Conservation (phyloP, 163 green algal species). For the Scenedesmus sp. region DNA sequence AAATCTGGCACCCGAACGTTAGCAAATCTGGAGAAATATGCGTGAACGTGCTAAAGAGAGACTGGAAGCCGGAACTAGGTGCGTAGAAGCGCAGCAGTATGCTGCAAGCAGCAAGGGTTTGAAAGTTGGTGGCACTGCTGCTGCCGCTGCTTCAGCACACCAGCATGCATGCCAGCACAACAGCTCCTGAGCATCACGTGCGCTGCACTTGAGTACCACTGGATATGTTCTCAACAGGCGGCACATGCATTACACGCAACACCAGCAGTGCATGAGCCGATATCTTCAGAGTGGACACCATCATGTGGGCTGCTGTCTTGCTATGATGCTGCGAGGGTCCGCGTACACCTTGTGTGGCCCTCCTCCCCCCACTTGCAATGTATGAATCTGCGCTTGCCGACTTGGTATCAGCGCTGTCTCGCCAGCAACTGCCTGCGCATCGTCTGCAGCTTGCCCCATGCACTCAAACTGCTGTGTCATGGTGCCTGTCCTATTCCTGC, state of each 20-base stretch:
- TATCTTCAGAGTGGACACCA: background rate
- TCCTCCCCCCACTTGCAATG: no score
- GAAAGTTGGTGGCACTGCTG: background rate
- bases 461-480: background rate
- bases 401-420: background rate
- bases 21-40: constrained; percentile 96
- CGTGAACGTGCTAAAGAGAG: constrained; percentile 98
- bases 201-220: background rate
- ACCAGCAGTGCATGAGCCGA: background rate
- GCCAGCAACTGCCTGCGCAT: background rate
- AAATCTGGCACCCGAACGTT: constrained; percentile 96
- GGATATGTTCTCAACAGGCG: background rate
- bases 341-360: background rate
- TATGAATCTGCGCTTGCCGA: background rate
- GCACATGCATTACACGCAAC: background rate
- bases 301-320: background rate
- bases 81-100: background rate
- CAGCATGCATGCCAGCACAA: background rate
- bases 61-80: constrained; percentile 89
- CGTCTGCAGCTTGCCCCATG: background rate
- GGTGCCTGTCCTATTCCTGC: constrained; percentile 26
- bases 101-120: background rate
- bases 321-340: background rate
- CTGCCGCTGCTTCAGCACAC: background rate
- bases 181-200: background rate